phyloP scores from a whole-genome alignment of 2,329 filamentous ascomycete species.

The Elsinoe necatrix region DNA sequence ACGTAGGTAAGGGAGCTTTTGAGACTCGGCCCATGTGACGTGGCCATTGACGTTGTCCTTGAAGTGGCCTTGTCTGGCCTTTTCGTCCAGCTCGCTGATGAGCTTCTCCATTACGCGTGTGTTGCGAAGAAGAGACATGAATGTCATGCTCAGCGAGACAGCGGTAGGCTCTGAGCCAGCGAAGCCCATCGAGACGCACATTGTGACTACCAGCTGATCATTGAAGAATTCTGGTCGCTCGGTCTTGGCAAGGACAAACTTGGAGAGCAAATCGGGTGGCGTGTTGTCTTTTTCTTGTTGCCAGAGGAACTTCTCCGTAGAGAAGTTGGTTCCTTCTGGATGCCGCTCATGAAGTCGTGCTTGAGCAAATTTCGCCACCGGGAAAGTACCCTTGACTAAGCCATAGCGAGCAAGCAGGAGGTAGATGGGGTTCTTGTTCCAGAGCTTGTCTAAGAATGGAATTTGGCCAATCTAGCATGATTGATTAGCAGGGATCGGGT shows the following conservation, averaged over 20 bases:
- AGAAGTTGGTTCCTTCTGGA: constrained; percentile 7
- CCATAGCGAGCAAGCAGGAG: background rate
- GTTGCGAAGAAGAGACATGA: background rate
- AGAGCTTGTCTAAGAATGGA: background rate
- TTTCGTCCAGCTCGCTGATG: background rate
- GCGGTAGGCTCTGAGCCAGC: background rate
- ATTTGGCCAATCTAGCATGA: background rate
- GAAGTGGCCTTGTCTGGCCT: background rate
- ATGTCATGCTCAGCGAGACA: constrained; percentile 1
- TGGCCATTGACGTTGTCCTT: constrained; percentile 4
- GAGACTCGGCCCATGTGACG: background rate
- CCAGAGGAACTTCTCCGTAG: constrained; percentile 2
- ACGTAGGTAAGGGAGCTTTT: constrained; percentile 1
- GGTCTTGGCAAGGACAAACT: background rate
- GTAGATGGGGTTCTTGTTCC: constrained; percentile 9
- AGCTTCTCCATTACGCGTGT: background rate
- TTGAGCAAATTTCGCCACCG: constrained; percentile 1
- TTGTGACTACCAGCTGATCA: background rate
- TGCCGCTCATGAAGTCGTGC: background rate
- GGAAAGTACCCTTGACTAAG: constrained; percentile 3
- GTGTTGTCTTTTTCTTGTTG: constrained; percentile 3
- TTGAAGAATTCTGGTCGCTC: constrained; percentile 1
- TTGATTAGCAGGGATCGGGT: background rate
- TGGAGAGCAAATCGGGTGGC: constrained; percentile 1
- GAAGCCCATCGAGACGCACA: constrained; percentile 5